Evolutionary conservation across 345 rosid species (phyloP).

Genomic region (Hibiscus syriacus): DNA sequence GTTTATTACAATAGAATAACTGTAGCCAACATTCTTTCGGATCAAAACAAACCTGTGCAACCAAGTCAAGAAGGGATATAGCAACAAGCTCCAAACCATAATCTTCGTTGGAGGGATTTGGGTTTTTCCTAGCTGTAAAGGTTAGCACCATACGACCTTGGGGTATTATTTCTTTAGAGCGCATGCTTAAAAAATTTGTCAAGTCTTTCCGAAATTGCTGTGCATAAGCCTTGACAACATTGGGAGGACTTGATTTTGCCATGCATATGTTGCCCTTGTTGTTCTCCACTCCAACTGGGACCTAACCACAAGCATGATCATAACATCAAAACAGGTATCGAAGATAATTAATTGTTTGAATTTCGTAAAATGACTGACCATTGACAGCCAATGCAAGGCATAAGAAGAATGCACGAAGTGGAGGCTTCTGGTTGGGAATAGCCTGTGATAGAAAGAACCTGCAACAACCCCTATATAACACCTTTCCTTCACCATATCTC

Average conservation of each 20-base stretch:
- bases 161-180: conserved; percentile 43
- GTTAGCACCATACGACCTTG: no score
- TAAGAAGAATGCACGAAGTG: conserved; percentile 68
- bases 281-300: neutral
- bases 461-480: conserved; percentile 11
- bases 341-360: no score
- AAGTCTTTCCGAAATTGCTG: conserved; percentile 43
- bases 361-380: conserved; percentile 25
- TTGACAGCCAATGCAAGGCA: conserved; percentile 71
- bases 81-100: no score
- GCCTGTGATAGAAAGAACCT: conserved; percentile 47
- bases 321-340: no score
- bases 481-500: neutral
- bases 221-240: conserved; percentile 27
- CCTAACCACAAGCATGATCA: neutral
- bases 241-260: conserved; percentile 26
- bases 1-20: neutral
- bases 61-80: no score
- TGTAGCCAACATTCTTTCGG: no score
- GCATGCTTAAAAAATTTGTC: conserved; percentile 26
- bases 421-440: conserved; percentile 52
- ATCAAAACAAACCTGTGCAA: no score
- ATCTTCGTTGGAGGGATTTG: no score
- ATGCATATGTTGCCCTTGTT: conserved; percentile 14
- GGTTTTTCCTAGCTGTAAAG: no score